A percentile compares a stretch with the other conserved stretches of the same genome.
Evolutionary conservation across 257 asterid species (phyloP).

Genomic region (Lantana camara): DNA sequence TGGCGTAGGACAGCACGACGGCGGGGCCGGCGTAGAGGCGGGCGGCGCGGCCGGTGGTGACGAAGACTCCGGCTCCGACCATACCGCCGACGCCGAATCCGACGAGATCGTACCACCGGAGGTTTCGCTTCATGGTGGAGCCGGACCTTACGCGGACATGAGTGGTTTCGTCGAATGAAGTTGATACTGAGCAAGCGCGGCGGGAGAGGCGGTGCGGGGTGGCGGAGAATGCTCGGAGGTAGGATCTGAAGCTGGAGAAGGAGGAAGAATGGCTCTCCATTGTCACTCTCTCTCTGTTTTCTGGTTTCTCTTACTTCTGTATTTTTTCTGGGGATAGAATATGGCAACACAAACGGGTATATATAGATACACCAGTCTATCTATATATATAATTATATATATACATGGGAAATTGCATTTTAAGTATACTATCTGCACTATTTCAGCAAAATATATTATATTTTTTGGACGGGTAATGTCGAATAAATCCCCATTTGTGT

Average conservation of each 20-base stretch:
- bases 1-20: slow-evolving; percentile 83
- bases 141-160: slow-evolving; percentile 63
- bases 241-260: slow-evolving; percentile 60
- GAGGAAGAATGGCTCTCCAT: slow-evolving; percentile 48
- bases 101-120: slow-evolving; percentile 82
- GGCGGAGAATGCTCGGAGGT: slow-evolving; percentile 77
- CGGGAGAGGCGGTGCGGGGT: slow-evolving; percentile 69
- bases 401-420: not conserved
- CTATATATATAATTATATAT: not conserved
- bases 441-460: too few species aligned
- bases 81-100: slow-evolving; percentile 91
- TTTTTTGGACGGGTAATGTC: too few species aligned
- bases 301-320: not conserved
- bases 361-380: slow-evolving; percentile 11
- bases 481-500: too few species aligned
- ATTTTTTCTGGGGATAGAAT: not conserved
- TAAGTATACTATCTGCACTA: too few species aligned
- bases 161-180: slow-evolving; percentile 59
- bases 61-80: slow-evolving; percentile 98
- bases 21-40: slow-evolving; percentile 81
- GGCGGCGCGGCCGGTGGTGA: slow-evolving; percentile 80
- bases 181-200: slow-evolving; percentile 72
- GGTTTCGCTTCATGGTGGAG: slow-evolving; percentile 59
- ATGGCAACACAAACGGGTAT: slow-evolving; percentile 24
- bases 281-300: slow-evolving; percentile 5